A percentile compares a stretch with the other conserved stretches of the same genome.
phyloP scores from a whole-genome alignment of 1,139 yeast genomes.

The Wickerhamiella infanticola region DNA sequence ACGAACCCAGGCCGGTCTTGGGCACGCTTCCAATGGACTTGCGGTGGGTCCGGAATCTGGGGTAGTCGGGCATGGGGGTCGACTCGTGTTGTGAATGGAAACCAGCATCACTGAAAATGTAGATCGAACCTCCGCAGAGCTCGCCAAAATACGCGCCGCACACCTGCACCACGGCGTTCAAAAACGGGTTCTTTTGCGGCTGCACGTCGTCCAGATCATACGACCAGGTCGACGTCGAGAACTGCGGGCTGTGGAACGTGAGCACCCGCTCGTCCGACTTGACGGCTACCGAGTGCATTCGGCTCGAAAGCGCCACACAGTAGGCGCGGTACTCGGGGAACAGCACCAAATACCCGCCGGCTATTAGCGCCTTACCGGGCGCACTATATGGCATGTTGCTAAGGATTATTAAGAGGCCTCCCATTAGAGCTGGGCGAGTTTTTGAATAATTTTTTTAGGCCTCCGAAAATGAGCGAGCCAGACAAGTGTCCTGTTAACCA shows the following conservation, averaged over 20 bases:
- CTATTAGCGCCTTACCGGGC: slow-evolving; percentile 87
- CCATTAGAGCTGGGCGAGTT: slow-evolving; percentile 5
- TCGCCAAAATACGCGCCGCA: slow-evolving; percentile 39
- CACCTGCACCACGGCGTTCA: slow-evolving; percentile 44
- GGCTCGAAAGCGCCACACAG: slow-evolving; percentile 74
- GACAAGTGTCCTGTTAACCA: slow-evolving; percentile 54
- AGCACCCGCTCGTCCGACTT: slow-evolving; percentile 19
- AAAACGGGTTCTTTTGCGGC: slow-evolving; percentile 47
- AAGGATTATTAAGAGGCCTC: too few relatives aligned
- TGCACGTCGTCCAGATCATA: slow-evolving; percentile 16
- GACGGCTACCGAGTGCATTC: slow-evolving; percentile 66
- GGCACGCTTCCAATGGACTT: slow-evolving; percentile 54
- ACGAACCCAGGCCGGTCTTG: slow-evolving; percentile 90
- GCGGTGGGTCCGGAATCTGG: slow-evolving; percentile 43
- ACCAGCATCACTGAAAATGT: slow-evolving; percentile 72
- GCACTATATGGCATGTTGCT: slow-evolving; percentile 44
- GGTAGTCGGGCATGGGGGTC: slow-evolving; percentile 14
- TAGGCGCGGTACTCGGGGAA: slow-evolving; percentile 62
- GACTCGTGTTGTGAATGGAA: slow-evolving; percentile 65
- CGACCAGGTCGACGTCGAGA: slow-evolving; percentile 46
- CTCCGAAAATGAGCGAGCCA: slow-evolving; percentile 12
- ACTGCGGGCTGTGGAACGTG: slow-evolving; percentile 63
- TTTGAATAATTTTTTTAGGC: slow-evolving; percentile 1
- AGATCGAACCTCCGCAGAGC: slow-evolving; percentile 29
- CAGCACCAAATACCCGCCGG: slow-evolving; percentile 87